Base-by-base conservation (phyloP, 768 basidiomycete species). In the Postia placenta region DNA sequence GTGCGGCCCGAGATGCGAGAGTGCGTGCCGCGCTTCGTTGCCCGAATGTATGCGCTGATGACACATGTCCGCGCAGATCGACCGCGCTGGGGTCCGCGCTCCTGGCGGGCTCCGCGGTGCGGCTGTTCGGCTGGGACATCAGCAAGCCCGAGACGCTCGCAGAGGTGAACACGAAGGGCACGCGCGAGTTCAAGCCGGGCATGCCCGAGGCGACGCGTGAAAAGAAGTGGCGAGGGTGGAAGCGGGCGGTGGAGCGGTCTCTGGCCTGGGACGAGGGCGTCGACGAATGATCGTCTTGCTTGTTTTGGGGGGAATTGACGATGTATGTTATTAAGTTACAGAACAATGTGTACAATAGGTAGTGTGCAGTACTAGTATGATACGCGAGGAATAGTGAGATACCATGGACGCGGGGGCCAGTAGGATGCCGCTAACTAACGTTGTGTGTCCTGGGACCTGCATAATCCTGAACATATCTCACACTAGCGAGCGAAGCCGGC, bases 1-100 rank as follows among this genome's bases (percentile, higher is more conserved):
- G 72, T 94, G 50, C 76, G 96, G 47, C 96, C 95, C 11, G 85
- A 91, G 62, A 99, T 99, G 96, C 74, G 95, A 64, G 96, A 99
- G 91, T 90, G 62, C 54, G 87, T 78, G 2, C 14, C 14, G 11
- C 19, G 6, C 39, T 42, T 28, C 35, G n/a, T n/a, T 11, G 26
- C 26, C 48, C 30, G 20, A 17, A 48, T 22, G 23, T 52, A 20
- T 42, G 38, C 20, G 1, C 36, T 35, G 6, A 20, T 42, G 15
- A 51, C 38, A 2, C 11, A 15, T 44, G 14, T 45, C 45, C 24
- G 40, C 28, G 22, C 56, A 92, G 89, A 66, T 94, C 91, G 2
- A 99, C 96, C 14, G 96, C 96, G 2, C 75, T 99, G 42, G 96
- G 96, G 17, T 91, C 93, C 7, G 96, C 96, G 20, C 72, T 99